Base-by-base conservation (phyloP, 2,329 filamentous ascomycete genomes). In the Akanthomyces lecanii region DNA sequence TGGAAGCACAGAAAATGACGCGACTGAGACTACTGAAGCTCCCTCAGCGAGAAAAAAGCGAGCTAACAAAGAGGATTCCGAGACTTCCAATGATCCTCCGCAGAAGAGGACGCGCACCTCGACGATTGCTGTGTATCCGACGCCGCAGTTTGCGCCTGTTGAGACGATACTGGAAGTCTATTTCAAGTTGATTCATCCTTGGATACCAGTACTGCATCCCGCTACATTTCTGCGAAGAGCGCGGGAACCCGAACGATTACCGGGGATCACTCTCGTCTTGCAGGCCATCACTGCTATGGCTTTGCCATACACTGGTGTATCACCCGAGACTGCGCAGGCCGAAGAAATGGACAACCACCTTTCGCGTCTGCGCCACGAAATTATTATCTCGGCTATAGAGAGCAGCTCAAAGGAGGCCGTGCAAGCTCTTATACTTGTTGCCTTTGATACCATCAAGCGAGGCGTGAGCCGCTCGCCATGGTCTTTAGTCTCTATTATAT, bases 111-210 rank as follows among this genome's bases (percentile, higher is more conserved):
- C 33, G 18, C 45, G 55, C 44, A 36, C 62, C 5, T 30, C 30
- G 18, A 12, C 21, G 5, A 42, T 8, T 42, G n/a, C 23, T 3
- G 8, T 3, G 14, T 18, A 16, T 14, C 8, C 21, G 10, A 66
- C 68, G 2, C 63, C 74, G 5, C 65, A 64, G 4, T 66, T 73
- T 5, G 70, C 75, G 14, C 67, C 78, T 1, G 69, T 78, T 5
- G 71, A 72, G 33, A 64, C 66, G 6, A 66, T 76, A 8, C 68
- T 75, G 16, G 72, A 75, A 1, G 69, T 72, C 1, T 78, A 78
- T 64, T 77, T 78, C 48, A 61, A 64, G 1, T 63, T 69, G 2
- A 69, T 78, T 1, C 76, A 78, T 56, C 75, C 76, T 1, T 79
- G 75, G 72, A 76, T 77, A 30, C 69, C 69, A 2, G 69, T 70